These are phyloP conservation scores for Paspalum notatum DNA, from an alignment of 176 grass and related monocot species.

Conservation along the genomic window DNA sequence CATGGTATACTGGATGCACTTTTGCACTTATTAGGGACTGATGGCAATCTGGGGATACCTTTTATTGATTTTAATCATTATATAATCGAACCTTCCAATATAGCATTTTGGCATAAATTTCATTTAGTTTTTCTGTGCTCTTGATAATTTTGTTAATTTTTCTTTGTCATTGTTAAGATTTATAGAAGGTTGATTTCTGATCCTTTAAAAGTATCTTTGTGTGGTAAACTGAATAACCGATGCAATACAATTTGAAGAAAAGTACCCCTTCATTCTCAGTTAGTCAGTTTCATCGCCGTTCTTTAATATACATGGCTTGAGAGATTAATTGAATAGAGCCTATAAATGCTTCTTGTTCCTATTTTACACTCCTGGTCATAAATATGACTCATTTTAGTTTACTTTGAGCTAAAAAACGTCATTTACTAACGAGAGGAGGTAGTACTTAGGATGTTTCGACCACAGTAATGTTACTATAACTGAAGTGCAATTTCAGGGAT, in stretches of 20 bases:
- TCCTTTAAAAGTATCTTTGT: background rate
- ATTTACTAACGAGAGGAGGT: too few species aligned
- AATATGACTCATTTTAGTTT: too few species aligned
- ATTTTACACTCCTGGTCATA: background rate
- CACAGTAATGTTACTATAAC: background rate
- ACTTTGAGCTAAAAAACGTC: too few species aligned
- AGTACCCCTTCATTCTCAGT: background rate
- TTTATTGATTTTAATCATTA: background rate
- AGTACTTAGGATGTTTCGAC: background rate
- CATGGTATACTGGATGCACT: constrained; percentile 64
- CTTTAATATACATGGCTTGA: background rate
- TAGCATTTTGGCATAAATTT: background rate
- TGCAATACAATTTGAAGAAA: constrained; percentile 16
- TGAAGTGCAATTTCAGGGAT: background rate
- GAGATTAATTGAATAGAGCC: background rate
- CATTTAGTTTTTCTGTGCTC: background rate
- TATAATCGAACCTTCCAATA: background rate
- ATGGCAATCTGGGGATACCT: background rate
- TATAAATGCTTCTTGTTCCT: background rate
- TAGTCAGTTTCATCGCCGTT: background rate
- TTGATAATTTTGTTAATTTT: background rate
- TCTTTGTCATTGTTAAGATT: background rate
- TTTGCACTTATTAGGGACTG: background rate
- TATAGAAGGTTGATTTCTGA: background rate
- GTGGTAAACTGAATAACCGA: background rate